Evolutionary conservation across 2,329 filamentous ascomycete species (phyloP), one percentile per base, ranked within the genome.

Genomic region (Aspergillus pseudoglaucus): DNA sequence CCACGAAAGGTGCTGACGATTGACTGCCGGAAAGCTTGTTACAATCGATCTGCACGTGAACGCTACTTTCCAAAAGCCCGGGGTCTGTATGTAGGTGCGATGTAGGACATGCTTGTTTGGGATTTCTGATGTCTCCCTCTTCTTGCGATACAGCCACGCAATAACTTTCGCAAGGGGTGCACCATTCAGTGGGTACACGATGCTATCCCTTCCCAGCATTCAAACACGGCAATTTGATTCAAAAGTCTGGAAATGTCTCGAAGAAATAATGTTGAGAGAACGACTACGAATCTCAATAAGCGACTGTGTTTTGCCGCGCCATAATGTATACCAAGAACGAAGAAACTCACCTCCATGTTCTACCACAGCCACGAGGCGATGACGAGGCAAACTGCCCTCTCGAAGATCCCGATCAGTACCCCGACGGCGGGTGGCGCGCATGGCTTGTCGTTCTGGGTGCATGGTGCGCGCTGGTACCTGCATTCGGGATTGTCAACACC

Each of bases 381-480:
- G 37, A 18, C 5, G 17, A 18, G 15, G 17, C 15, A 39, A 22
- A 39, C 18, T 39, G 3, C 17, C 15, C 37, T 7, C 37, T 18
- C 8, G 37, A 20, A 15, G 17, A 39, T 39, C 15, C 10, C n/a
- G 37, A 39, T 12, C 15, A 39, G 10, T 39, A 39, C 47, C 69
- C 69, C 3, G 69, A 72, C 18, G 68, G 68, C 17, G 68, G 69
- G 7, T 48, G 56, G 17, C 50, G 53, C 15, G 69, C 70, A 4
- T 73, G 70, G 70, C 49, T 60, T 1, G 65, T 68, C 1, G 68
- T 70, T 2, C 47, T 67, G 1, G 69, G 68, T 1, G 61, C 65
- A 3, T 68, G 60, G 53, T 68, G 61, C 53, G 59, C 58, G 17
- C 59, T 69, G 47, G 50, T 66, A 15, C 60, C 61, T 10, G 59